These are phyloP conservation scores for Gracilaria gracilis DNA, from an alignment of 23 red algal species.

Conservation along the genomic window DNA sequence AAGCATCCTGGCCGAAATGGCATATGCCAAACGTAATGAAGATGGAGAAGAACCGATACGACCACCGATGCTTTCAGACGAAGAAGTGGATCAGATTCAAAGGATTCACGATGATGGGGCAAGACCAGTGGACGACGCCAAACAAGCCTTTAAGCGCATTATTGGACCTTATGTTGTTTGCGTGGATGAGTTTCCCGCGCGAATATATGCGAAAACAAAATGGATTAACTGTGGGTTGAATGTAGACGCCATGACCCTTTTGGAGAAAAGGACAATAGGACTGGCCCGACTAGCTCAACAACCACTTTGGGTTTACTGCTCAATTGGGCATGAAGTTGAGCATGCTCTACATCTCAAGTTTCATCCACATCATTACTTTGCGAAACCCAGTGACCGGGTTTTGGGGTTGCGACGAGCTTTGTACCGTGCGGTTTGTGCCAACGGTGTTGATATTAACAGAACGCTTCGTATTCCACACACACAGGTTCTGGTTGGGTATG, in stretches of 20 bases:
- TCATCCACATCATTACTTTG: conserved; percentile 64
- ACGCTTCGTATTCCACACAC: conserved; percentile 74
- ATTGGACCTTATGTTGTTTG: conserved; percentile 48
- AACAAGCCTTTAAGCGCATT: neutral
- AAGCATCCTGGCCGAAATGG: conserved; percentile 46
- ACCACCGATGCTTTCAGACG: conserved; percentile 36
- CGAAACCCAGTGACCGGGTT: conserved; percentile 53
- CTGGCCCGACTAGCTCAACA: conserved; percentile 86
- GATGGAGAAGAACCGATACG: conserved; percentile 44
- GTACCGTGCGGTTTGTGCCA: conserved; percentile 56
- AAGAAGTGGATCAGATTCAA: conserved; percentile 41
- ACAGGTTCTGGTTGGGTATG: conserved; percentile 69
- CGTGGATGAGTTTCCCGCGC: conserved; percentile 54
- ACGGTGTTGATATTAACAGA: conserved; percentile 91
- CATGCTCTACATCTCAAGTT: conserved; percentile 52
- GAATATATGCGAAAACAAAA: conserved; percentile 63
- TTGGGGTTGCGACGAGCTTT: conserved; percentile 76
- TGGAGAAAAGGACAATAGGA: conserved; percentile 77
- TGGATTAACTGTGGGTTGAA: conserved; percentile 34
- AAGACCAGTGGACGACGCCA: neutral
- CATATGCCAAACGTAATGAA: neutral
- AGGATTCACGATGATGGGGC: neutral
- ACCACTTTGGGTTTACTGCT: conserved; percentile 86
- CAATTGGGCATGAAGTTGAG: conserved; percentile 75
- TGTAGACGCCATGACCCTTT: conserved; percentile 58